Evolutionary conservation across 2,329 filamentous ascomycete genomes (phyloP).

Genomic region (Paraconiothyrium sp.): DNA sequence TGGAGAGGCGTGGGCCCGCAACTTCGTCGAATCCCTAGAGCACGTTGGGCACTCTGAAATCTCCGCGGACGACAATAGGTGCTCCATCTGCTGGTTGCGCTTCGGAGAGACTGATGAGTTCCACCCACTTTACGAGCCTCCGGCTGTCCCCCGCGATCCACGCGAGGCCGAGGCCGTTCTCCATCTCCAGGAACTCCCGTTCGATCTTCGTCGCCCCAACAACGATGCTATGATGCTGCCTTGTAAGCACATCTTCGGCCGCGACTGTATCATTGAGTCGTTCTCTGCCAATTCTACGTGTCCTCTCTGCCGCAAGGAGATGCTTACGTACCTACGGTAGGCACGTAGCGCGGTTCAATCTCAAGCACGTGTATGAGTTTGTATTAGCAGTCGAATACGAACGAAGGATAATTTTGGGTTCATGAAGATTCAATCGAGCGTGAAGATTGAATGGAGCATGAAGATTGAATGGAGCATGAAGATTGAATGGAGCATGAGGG

Average conservation of each 20-base stretch:
- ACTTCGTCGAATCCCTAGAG: not conserved
- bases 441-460: too few relatives aligned
- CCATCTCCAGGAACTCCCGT: not conserved
- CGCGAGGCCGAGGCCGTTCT: not conserved
- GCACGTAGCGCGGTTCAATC: not conserved
- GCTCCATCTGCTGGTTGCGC: slow-evolving; percentile 24
- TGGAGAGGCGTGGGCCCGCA: not conserved
- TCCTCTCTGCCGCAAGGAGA: slow-evolving; percentile 20
- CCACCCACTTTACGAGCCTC: slow-evolving; percentile 5
- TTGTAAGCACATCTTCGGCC: slow-evolving; percentile 25
- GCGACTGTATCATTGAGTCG: slow-evolving; percentile 20
- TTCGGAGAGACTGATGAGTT: slow-evolving; percentile 21
- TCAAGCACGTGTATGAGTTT: too few relatives aligned
- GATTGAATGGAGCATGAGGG: too few relatives aligned
- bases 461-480: too few relatives aligned
- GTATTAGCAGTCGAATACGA: too few relatives aligned
- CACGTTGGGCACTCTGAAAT: slow-evolving; percentile 4
- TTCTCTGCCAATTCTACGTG: slow-evolving; percentile 15
- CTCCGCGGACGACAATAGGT: slow-evolving; percentile 16
- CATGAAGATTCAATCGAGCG: too few relatives aligned
- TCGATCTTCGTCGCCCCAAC: slow-evolving; percentile 6
- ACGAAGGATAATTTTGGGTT: too few relatives aligned
- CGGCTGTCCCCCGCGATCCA: slow-evolving; percentile 2
- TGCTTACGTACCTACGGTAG: not conserved
- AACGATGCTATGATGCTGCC: slow-evolving; percentile 23